These are phyloP conservation scores for Adiantum capillusveneris DNA, from an alignment of 75 land plant species.

Conservation along the genomic window DNA sequence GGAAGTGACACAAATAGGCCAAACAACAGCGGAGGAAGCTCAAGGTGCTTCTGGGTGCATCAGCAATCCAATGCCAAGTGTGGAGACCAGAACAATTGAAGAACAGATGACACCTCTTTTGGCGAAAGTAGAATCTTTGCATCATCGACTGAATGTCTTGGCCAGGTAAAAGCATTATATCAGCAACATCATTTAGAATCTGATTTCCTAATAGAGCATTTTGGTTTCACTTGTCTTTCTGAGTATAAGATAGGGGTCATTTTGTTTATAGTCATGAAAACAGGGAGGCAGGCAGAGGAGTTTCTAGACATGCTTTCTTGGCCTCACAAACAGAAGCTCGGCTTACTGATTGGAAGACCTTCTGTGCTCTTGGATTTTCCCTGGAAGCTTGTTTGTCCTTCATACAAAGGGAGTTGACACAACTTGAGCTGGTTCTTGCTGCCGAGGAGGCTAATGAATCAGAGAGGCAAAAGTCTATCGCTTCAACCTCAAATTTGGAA, in stretches of 20 bases:
- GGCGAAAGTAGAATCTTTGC: background rate
- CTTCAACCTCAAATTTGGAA: background rate
- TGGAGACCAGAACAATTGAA: too few relatives aligned
- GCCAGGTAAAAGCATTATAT: background rate
- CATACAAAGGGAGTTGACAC: constrained; percentile 41
- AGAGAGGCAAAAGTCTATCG: background rate
- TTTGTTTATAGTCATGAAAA: too few relatives aligned
- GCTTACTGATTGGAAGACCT: constrained; percentile 60
- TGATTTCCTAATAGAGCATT: too few relatives aligned
- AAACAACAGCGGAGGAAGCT: too few relatives aligned
- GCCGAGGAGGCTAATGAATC: background rate
- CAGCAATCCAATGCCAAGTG: too few relatives aligned
- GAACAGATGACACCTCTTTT: background rate
- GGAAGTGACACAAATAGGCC: too few relatives aligned
- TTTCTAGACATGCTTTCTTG: constrained; percentile 3
- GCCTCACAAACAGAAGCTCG: constrained; percentile 52
- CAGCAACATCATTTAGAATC: too few relatives aligned
- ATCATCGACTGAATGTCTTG: background rate
- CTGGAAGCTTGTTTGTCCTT: constrained; percentile 59
- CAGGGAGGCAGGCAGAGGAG: background rate
- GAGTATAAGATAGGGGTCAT: too few relatives aligned
- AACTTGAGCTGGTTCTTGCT: constrained; percentile 35
- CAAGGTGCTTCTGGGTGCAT: too few relatives aligned
- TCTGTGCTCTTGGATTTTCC: constrained; percentile 40
- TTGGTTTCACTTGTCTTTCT: too few relatives aligned